Evolutionary conservation across 148 eudicot genomes (phyloP).

Genomic region (Camellia granthamiana): DNA sequence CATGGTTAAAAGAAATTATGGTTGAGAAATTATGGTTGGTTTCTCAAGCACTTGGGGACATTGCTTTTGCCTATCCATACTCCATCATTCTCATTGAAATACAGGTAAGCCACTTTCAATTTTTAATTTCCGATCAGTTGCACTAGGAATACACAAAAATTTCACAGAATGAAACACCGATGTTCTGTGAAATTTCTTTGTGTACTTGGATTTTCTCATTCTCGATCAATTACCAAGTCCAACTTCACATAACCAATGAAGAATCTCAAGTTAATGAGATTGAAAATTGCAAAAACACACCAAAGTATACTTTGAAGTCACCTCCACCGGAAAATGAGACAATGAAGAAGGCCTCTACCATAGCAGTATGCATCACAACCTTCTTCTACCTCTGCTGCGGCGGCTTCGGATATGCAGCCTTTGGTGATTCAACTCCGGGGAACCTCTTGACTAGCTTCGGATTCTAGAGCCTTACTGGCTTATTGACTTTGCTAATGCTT

Average conservation of each 20-base stretch:
- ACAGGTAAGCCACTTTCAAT: constrained; percentile 19
- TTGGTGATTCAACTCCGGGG: constrained; percentile 66
- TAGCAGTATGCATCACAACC: constrained; percentile 43
- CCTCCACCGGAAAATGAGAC: constrained; percentile 55
- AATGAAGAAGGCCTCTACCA: constrained; percentile 60
- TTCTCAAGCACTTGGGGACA: constrained; percentile 64
- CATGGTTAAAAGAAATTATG: too few species aligned
- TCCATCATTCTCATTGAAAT: constrained; percentile 43
- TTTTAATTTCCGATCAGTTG: too few species aligned
- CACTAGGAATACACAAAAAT: too few species aligned
- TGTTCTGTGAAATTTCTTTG: too few species aligned
- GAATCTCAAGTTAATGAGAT: neutral
- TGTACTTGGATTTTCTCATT: too few species aligned
- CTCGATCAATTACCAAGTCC: neutral
- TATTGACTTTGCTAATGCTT: constrained; percentile 63
- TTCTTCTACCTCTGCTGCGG: constrained; percentile 67
- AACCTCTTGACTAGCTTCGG: constrained; percentile 69
- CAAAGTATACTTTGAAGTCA: constrained; percentile 61
- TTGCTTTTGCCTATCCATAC: constrained; percentile 57
- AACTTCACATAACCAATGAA: neutral
- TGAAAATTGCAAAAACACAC: neutral
- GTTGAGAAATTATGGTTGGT: constrained; percentile 37
- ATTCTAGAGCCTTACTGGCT: constrained; percentile 70
- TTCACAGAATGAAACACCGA: too few species aligned
- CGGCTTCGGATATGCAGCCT: constrained; percentile 78